Base-by-base conservation (phyloP, 768 basidiomycete species). In the Crassisporium funariophilum region DNA sequence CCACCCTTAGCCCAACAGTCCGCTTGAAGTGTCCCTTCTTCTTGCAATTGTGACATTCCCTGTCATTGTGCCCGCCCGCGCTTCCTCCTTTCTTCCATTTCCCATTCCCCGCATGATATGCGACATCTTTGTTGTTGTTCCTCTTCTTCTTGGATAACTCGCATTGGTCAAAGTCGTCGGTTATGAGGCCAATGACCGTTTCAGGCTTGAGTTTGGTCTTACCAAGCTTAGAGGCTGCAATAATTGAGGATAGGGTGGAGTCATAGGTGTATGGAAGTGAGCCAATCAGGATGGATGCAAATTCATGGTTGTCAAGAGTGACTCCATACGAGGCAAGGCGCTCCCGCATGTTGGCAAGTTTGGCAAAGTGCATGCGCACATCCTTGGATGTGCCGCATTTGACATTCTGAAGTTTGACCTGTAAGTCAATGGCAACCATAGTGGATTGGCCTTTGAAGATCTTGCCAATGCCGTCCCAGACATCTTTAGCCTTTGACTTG, bases 1-100 rank as follows among this genome's bases (percentile, higher is more conserved):
- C 66, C 4, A 69, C 70, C 29, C 65, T 65, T 3, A 49, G 56
- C 68, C 66, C 70, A 41, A 68, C 70, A 38, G 69, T 58, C 12
- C 46, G 44, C 37, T 49, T 52, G 9, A 59, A 22, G 36, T 71
- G 67, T 2, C 70, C 62, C 22, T 53, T 52, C 23, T 57, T 57
- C n/a, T 53, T 35, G 44, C 68, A 71, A 35, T 69, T 70, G 41
- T 54, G 54, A 43, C 70, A 70, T 41, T 50, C n/a, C n/a, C n/a
- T n/a, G n/a, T n/a, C n/a, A n/a, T n/a, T n/a, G n/a, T n/a, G n/a
- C n/a, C n/a, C n/a, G n/a, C n/a, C n/a, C n/a, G n/a, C n/a, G n/a
- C n/a, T n/a, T n/a, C n/a, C n/a, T n/a, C n/a, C n/a, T n/a, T n/a
- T n/a, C n/a, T n/a, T n/a, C n/a, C n/a, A n/a, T n/a, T n/a, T n/a